A percentile compares a stretch with the other conserved stretches of the same genome.
phyloP scores from a whole-genome alignment of 1,284 basidiomycete species.

The Anthracocystis walkeri region DNA sequence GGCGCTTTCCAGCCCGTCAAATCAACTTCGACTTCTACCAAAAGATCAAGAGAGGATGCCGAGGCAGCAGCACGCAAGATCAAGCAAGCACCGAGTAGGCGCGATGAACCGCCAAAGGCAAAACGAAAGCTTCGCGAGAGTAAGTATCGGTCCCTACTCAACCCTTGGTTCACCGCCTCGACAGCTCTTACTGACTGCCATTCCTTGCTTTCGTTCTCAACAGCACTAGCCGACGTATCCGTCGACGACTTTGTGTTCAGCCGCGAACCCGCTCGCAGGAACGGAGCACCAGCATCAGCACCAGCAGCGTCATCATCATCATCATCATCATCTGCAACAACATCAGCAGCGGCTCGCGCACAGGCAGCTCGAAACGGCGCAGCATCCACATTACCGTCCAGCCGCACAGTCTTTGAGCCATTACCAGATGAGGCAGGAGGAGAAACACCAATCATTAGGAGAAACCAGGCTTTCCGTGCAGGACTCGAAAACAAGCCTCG shows the following conservation, averaged over 20 bases:
- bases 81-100: slow-evolving; percentile 26
- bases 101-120: slow-evolving; percentile 26
- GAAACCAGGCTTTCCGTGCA: slow-evolving; percentile 50
- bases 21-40: slow-evolving; percentile 17
- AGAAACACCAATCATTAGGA: slow-evolving; percentile 53
- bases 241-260: slow-evolving; percentile 56
- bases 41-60: slow-evolving; percentile 15
- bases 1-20: slow-evolving; percentile 34
- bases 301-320: slow-evolving; percentile 6
- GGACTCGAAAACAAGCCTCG: slow-evolving; percentile 48
- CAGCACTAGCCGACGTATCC: slow-evolving; percentile 39
- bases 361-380: slow-evolving; percentile 25
- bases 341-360: slow-evolving; percentile 10
- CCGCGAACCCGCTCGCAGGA: slow-evolving; percentile 29
- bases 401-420: slow-evolving; percentile 50
- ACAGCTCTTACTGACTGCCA: neutral
- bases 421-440: slow-evolving; percentile 46
- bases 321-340: slow-evolving; percentile 7
- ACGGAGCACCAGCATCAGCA: slow-evolving; percentile 16
- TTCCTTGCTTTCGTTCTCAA: neutral
- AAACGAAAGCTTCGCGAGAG: slow-evolving; percentile 46
- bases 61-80: slow-evolving; percentile 34
- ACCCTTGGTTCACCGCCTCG: neutral
- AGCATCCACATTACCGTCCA: slow-evolving; percentile 10
- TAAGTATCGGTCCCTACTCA: slow-evolving; percentile 3